Percentiles rank a stretch among this genome's conserved stretches.
Conservation (phyloP, 1,284 basidiomycete genomes). For the Polyporus tsugae region DNA sequence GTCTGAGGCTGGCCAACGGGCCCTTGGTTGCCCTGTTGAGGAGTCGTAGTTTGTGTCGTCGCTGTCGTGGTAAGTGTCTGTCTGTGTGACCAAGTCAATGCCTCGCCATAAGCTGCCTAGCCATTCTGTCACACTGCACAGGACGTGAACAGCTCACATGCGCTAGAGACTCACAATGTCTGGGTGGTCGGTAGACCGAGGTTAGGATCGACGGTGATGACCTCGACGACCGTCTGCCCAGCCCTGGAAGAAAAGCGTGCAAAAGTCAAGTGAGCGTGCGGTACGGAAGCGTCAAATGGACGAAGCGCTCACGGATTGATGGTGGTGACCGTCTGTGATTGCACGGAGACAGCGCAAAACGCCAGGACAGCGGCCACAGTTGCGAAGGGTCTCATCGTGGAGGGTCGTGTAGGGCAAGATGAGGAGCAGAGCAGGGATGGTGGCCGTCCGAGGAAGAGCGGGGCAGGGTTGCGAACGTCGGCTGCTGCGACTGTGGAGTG, state of each 20-base stretch:
- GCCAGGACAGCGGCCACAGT: slow-evolving; percentile 35
- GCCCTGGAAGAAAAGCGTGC: slow-evolving; percentile 42
- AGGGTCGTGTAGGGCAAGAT: slow-evolving; percentile 6
- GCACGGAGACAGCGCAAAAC: slow-evolving; percentile 40
- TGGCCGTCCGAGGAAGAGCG: slow-evolving; percentile 19
- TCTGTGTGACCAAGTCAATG: slow-evolving; percentile 5
- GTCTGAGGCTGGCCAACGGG: slow-evolving; percentile 66
- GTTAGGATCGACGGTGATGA: slow-evolving; percentile 52
- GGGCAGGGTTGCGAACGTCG: neutral
- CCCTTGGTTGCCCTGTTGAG: slow-evolving; percentile 49
- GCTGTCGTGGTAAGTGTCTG: slow-evolving; percentile 37
- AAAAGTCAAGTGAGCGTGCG: neutral
- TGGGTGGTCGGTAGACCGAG: slow-evolving; percentile 53
- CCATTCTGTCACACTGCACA: neutral
- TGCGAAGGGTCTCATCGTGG: slow-evolving; percentile 25
- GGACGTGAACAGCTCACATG: neutral
- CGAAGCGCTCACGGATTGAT: slow-evolving; percentile 51
- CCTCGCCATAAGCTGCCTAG: neutral
- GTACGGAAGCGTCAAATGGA: neutral
- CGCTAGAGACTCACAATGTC: slow-evolving; percentile 50
- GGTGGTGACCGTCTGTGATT: slow-evolving; percentile 58
- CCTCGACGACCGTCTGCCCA: slow-evolving; percentile 63
- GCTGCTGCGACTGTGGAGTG: slow-evolving; percentile 2
- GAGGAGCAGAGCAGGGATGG: slow-evolving; percentile 10
- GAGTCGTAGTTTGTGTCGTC: slow-evolving; percentile 37